A percentile compares a stretch with the other conserved stretches of the same genome.
These are phyloP conservation scores for Austroboletus olivaceoglutinosus DNA, from an alignment of 1,284 basidiomycete species.

Conservation along the genomic window DNA sequence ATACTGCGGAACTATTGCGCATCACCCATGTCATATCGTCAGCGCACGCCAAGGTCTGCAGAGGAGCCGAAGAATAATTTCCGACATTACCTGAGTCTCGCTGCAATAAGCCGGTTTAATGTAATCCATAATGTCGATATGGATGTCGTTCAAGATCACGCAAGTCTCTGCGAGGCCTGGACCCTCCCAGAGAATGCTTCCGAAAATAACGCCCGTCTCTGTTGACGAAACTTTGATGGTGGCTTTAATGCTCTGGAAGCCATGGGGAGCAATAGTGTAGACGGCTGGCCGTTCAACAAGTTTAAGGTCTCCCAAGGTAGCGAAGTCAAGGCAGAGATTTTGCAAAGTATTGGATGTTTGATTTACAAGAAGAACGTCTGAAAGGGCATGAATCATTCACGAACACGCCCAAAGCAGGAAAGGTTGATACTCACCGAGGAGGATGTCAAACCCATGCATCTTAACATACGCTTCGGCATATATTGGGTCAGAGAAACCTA, in stretches of 20 bases:
- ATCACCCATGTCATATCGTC: neutral
- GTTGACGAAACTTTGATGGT: conserved; percentile 98
- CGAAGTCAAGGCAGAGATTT: conserved; percentile 97
- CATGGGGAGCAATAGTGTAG: conserved; percentile 92
- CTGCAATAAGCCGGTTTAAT: conserved; percentile 97
- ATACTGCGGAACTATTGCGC: conserved; percentile 77
- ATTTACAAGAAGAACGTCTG: conserved; percentile 95
- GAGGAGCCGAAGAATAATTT: neutral
- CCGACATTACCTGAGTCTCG: conserved; percentile 76
- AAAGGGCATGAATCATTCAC: neutral
- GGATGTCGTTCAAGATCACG: conserved; percentile 95
- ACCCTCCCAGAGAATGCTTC: conserved; percentile 97
- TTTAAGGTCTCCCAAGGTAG: conserved; percentile 95
- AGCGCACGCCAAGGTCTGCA: neutral
- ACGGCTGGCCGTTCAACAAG: conserved; percentile 93
- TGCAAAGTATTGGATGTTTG: conserved; percentile 94
- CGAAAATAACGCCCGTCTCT: conserved; percentile 98
- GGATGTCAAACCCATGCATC: conserved; percentile 97
- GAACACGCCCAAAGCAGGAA: neutral
- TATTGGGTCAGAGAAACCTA: conserved; percentile 97
- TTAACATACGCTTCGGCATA: conserved; percentile 99
- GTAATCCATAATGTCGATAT: conserved; percentile 99
- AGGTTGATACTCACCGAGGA: conserved; percentile 57
- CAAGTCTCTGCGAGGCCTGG: conserved; percentile 82
- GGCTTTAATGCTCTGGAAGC: conserved; percentile 98